Conservation (phyloP, 2,329 filamentous ascomycete species). For the Aspergillus sp. region DNA sequence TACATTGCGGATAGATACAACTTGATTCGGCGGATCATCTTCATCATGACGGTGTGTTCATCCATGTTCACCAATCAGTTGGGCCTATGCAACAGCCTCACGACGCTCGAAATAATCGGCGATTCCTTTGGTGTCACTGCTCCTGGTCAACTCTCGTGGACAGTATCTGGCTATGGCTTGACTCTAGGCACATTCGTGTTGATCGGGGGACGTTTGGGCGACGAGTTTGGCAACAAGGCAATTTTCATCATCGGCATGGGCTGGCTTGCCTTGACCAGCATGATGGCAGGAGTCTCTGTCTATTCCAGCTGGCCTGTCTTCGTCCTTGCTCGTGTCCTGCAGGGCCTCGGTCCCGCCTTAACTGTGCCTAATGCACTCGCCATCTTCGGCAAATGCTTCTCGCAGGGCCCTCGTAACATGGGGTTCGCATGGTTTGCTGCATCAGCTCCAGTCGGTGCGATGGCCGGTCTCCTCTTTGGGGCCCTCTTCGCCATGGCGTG, state of each 20-base stretch:
- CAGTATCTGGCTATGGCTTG: background rate
- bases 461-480: slow-evolving; percentile 44
- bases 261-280: slow-evolving; percentile 39
- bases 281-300: slow-evolving; percentile 36
- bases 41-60: background rate
- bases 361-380: slow-evolving; percentile 65
- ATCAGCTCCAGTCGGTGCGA: slow-evolving; percentile 48
- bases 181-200: slow-evolving; percentile 5
- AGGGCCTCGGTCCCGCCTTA: slow-evolving; percentile 62
- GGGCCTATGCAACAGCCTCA: background rate
- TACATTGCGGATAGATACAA: slow-evolving; percentile 10
- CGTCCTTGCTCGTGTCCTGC: slow-evolving; percentile 54
- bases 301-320: slow-evolving; percentile 46
- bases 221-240: slow-evolving; percentile 37
- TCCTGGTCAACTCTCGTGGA: background rate
- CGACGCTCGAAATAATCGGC: background rate
- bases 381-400: slow-evolving; percentile 61
- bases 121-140: background rate
- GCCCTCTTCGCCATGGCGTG: slow-evolving; percentile 39
- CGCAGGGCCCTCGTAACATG: slow-evolving; percentile 56
- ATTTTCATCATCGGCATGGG: slow-evolving; percentile 36
- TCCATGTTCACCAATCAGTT: background rate
- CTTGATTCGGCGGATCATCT: slow-evolving; percentile 6
- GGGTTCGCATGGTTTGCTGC: slow-evolving; percentile 57
- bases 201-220: slow-evolving; percentile 33